These are phyloP conservation scores for Tylopilus felleus DNA, from an alignment of 768 basidiomycete species.

Conservation along the genomic window DNA sequence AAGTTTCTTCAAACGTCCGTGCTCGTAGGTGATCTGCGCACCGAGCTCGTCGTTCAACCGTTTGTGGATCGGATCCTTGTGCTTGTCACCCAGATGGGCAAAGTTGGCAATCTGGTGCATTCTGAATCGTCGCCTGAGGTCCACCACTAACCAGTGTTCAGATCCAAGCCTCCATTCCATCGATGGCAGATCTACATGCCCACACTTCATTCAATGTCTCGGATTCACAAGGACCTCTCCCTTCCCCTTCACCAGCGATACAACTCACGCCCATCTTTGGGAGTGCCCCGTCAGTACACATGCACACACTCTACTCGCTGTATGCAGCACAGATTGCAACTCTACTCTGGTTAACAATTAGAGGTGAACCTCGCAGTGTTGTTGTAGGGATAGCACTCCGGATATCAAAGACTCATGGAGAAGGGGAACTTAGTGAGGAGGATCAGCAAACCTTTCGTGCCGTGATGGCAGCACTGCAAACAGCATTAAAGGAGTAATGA, in stretches of 20 bases:
- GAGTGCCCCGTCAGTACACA: slow-evolving; percentile 60
- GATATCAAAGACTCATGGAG: slow-evolving; percentile 30
- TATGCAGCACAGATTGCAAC: slow-evolving; percentile 89
- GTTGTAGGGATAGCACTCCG: slow-evolving; percentile 73
- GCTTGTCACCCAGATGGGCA: slow-evolving; percentile 87
- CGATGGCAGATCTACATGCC: slow-evolving; percentile 51
- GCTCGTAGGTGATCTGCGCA: slow-evolving; percentile 53
- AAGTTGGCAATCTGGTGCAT: slow-evolving; percentile 81
- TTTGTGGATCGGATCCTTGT: slow-evolving; percentile 81
- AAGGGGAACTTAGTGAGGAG: slow-evolving; percentile 29
- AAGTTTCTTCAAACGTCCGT: slow-evolving; percentile 42
- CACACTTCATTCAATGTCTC: slow-evolving; percentile 34
- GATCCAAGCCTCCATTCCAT: slow-evolving; percentile 80
- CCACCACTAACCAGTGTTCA: slow-evolving; percentile 29
- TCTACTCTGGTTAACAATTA: slow-evolving; percentile 64
- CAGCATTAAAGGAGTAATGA: slow-evolving; percentile 31
- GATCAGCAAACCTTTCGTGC: slow-evolving; percentile 47
- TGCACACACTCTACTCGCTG: slow-evolving; percentile 70
- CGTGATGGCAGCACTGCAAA: slow-evolving; percentile 48
- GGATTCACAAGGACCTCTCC: slow-evolving; percentile 39
- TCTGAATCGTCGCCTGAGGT: background rate
- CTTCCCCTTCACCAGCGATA: slow-evolving; percentile 66
- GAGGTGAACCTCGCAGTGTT: slow-evolving; percentile 52
- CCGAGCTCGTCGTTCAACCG: slow-evolving; percentile 73
- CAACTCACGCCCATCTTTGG: slow-evolving; percentile 79